These are phyloP conservation scores for Fusarium paranaense DNA, from an alignment of 2,329 filamentous ascomycete species.

Conservation along the genomic window DNA sequence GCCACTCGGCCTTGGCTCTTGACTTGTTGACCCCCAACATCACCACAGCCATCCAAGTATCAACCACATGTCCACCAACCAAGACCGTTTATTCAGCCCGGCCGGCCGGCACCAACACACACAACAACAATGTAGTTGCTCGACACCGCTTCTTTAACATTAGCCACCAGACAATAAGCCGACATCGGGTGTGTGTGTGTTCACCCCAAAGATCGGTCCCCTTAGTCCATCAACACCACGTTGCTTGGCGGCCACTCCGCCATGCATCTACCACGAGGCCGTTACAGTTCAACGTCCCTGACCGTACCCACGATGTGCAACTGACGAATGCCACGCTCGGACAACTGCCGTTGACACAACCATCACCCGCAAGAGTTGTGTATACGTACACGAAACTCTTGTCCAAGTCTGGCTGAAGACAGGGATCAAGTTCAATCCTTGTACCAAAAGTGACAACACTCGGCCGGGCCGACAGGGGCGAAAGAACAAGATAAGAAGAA, in stretches of 20 bases:
- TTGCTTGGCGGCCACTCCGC: background rate
- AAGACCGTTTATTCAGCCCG: background rate
- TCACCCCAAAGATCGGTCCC: background rate
- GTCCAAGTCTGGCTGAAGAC: background rate
- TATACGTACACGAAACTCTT: background rate
- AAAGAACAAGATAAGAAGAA: conserved; percentile 21
- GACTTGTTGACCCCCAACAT: background rate
- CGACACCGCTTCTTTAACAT: background rate
- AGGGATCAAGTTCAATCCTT: background rate
- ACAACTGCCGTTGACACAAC: background rate
- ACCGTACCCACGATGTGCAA: background rate
- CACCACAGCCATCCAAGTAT: background rate
- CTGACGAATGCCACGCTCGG: background rate
- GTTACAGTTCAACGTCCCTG: background rate
- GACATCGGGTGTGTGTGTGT: background rate
- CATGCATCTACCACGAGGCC: background rate
- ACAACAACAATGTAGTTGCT: background rate
- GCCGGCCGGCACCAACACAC: background rate
- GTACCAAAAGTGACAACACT: background rate
- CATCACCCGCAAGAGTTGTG: background rate
- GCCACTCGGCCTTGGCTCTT: background rate
- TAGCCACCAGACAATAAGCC: background rate
- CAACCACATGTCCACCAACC: background rate
- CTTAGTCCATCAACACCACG: background rate
- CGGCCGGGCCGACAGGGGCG: conserved; percentile 20